Conservation (phyloP, 768 basidiomycete genomes). For the Guyanaporus albipodus region DNA sequence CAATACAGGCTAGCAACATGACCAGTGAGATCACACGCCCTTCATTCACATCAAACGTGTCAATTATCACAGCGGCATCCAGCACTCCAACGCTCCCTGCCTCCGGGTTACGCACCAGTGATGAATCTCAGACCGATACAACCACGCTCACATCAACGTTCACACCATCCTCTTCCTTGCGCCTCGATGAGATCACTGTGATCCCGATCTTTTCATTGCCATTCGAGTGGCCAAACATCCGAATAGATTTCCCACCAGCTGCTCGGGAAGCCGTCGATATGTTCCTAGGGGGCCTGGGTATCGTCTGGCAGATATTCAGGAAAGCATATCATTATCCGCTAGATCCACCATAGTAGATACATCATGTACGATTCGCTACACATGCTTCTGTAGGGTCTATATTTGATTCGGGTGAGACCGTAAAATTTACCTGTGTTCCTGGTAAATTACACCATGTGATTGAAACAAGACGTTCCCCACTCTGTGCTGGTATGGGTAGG, state of each 20-base stretch:
- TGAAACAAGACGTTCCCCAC: no score
- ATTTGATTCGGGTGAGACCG: no score
- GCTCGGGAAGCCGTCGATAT: constrained; percentile 23
- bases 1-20: background rate
- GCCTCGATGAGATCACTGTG: constrained; percentile 19
- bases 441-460: no score
- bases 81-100: constrained; percentile 1
- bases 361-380: constrained; percentile 3
- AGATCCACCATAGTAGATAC: constrained; percentile 28
- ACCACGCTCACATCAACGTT: constrained; percentile 9
- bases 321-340: constrained; percentile 34
- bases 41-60: constrained; percentile 2
- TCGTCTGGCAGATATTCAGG: constrained; percentile 30
- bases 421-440: no score
- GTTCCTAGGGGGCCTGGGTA: constrained; percentile 24
- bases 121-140: constrained; percentile 12
- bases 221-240: constrained; percentile 30
- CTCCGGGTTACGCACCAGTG: constrained; percentile 4
- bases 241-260: constrained; percentile 22
- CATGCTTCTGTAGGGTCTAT: constrained; percentile 14
- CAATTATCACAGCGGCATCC: constrained; percentile 10
- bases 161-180: constrained; percentile 12
- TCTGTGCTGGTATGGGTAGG: no score
- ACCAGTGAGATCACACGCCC: constrained; percentile 3
- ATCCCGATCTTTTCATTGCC: constrained; percentile 13